A percentile compares a stretch with the other conserved stretches of the same genome.
These are phyloP conservation scores for Beta corolliflora DNA, from an alignment of 179 eudicot species.

Conservation along the genomic window DNA sequence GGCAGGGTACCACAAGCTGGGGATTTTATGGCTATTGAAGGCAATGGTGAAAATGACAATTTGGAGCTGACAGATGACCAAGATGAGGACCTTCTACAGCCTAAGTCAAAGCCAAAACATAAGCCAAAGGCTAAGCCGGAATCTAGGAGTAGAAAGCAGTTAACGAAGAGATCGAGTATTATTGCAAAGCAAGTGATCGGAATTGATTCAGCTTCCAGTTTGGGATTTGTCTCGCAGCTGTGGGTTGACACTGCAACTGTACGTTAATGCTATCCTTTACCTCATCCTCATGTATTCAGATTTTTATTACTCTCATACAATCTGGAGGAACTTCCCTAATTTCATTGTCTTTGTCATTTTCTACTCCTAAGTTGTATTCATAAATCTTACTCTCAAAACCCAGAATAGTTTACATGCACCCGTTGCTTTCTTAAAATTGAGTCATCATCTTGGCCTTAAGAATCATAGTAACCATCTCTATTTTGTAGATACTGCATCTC, in stretches of 20 bases:
- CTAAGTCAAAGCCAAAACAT: neutral
- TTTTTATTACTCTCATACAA: neutral
- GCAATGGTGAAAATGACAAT: conserved; percentile 8
- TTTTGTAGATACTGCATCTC: neutral
- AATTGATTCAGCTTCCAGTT: conserved; percentile 52
- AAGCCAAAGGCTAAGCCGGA: conserved; percentile 24
- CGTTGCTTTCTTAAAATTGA: neutral
- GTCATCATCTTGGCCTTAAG: neutral
- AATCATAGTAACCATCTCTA: neutral
- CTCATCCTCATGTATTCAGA: too few relatives aligned
- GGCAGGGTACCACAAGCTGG: neutral
- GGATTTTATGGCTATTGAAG: conserved; percentile 18
- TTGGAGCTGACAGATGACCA: conserved; percentile 22
- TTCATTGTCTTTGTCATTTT: neutral
- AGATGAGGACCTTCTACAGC: conserved; percentile 17
- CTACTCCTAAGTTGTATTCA: neutral
- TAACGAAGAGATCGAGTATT: conserved; percentile 57
- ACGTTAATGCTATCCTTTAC: conserved; percentile 28
- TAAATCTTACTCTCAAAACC: neutral
- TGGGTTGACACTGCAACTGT: conserved; percentile 68
- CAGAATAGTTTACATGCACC: neutral
- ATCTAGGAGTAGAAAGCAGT: conserved; percentile 29
- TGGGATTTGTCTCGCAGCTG: conserved; percentile 69
- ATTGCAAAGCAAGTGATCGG: conserved; percentile 80
- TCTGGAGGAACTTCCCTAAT: neutral